Evolutionary conservation across 441 rosid genomes (phyloP).

Genomic region (Viola pubescens): DNA sequence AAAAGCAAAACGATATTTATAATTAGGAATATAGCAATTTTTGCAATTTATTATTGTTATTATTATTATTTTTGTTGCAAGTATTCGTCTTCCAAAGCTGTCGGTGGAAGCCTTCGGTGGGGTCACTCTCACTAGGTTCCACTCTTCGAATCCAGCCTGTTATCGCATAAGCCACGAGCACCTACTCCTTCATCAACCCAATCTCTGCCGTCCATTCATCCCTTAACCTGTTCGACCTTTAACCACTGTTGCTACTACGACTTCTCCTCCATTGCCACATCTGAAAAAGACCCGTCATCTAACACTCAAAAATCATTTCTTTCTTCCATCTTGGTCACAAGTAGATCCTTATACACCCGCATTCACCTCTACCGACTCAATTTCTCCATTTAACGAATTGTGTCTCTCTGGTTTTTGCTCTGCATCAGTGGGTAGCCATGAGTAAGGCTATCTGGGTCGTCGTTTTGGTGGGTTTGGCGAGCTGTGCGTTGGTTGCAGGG

Average conservation of each 20-base stretch:
- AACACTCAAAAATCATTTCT: not conserved
- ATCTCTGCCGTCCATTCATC: slow-evolving; percentile 15
- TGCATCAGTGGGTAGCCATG: not conserved
- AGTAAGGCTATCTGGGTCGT: slow-evolving; percentile 3
- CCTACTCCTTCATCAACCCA: not conserved
- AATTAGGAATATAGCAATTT: too few species aligned
- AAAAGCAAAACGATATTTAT: too few species aligned
- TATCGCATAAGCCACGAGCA: slow-evolving; percentile 3
- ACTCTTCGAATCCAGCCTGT: slow-evolving; percentile 21
- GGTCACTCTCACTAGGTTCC: not conserved
- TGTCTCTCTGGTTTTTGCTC: too few species aligned
- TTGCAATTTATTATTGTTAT: too few species aligned
- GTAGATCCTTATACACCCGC: not conserved
- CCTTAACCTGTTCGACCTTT: slow-evolving; percentile 2
- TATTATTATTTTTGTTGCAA: too few species aligned
- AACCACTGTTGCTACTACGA: not conserved
- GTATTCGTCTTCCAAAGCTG: not conserved
- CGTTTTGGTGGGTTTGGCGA: slow-evolving; percentile 9
- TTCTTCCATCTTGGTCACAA: not conserved
- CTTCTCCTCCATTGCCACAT: not conserved
- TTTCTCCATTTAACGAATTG: not conserved
- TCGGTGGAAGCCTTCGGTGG: slow-evolving; percentile 17
- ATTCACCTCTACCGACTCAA: not conserved
- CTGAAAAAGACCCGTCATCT: slow-evolving; percentile 10
- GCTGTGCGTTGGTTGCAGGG: slow-evolving; percentile 20